Conservation (phyloP, 2,329 filamentous ascomycete species). For the Botryosphaeria agaves region DNA sequence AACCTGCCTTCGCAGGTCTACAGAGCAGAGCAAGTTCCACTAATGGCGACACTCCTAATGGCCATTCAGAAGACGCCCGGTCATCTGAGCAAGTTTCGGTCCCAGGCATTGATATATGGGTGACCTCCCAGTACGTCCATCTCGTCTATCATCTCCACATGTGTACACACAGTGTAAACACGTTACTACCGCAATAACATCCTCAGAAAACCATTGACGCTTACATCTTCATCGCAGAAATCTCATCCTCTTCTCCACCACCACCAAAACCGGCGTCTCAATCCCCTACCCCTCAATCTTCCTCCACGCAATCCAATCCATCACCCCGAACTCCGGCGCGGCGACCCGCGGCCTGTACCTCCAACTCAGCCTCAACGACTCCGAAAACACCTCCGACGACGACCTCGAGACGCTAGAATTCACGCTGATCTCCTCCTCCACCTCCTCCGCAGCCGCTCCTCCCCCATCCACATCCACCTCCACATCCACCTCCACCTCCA, state of each 20-base stretch:
- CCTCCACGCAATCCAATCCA: constrained; percentile 55
- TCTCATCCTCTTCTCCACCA: constrained; percentile 46
- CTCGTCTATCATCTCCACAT: no score
- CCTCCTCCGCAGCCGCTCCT: not conserved
- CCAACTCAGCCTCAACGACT: constrained; percentile 47
- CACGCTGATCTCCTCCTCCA: constrained; percentile 38
- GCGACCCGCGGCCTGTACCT: constrained; percentile 40
- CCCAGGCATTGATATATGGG: constrained; percentile 27
- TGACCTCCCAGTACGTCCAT: constrained; percentile 25
- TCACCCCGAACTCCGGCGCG: constrained; percentile 23
- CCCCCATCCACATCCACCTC: constrained; percentile 6
- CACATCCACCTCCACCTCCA: constrained; percentile 6
- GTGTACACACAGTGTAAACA: no score
- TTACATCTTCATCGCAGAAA: constrained; percentile 18
- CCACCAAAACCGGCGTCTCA: constrained; percentile 40
- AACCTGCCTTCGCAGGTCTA: constrained; percentile 30
- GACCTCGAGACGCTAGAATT: constrained; percentile 48
- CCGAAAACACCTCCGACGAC: constrained; percentile 43
- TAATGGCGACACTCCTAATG: constrained; percentile 4
- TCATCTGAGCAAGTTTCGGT: constrained; percentile 11
- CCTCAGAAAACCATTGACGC: constrained; percentile 3
- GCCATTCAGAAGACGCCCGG: not conserved
- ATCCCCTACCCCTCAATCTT: constrained; percentile 61
- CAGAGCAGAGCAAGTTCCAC: constrained; percentile 8
- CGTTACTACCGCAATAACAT: no score